phyloP scores from a whole-genome alignment of 352 stramenopile species.

The Plasmopara viticola region DNA sequence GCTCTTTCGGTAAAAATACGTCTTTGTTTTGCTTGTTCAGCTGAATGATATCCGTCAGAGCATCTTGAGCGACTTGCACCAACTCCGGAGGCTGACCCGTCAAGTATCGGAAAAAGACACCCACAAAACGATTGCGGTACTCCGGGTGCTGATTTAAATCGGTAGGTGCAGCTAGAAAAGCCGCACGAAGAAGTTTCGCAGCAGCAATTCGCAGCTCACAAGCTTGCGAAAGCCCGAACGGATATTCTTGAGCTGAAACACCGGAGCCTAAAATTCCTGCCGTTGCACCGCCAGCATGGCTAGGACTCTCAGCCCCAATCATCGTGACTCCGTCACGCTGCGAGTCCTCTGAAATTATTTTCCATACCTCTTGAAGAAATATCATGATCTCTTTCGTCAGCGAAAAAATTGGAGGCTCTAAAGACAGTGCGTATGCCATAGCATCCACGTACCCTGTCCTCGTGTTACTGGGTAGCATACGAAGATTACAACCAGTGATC shows the following conservation, averaged over 20 bases:
- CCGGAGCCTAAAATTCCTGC: slow-evolving; percentile 27
- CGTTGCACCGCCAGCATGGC: slow-evolving; percentile 16
- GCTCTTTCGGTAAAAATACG: slow-evolving; percentile 89
- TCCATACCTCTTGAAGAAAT: slow-evolving; percentile 85
- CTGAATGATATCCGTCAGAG: slow-evolving; percentile 75
- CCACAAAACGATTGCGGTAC: slow-evolving; percentile 79
- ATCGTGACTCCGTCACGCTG: slow-evolving; percentile 24
- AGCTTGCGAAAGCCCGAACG: slow-evolving; percentile 75
- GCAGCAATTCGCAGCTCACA: slow-evolving; percentile 83
- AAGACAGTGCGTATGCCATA: slow-evolving; percentile 70
- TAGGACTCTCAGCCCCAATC: slow-evolving; percentile 22
- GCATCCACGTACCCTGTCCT: slow-evolving; percentile 81
- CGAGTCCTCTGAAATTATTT: slow-evolving; percentile 70
- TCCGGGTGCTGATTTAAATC: slow-evolving; percentile 84
- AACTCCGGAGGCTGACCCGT: slow-evolving; percentile 80
- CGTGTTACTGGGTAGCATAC: slow-evolving; percentile 56
- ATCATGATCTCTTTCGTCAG: slow-evolving; percentile 81
- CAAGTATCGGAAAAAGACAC: slow-evolving; percentile 88
- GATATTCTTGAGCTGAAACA: slow-evolving; percentile 78
- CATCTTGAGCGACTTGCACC: slow-evolving; percentile 72
- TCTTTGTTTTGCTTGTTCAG: slow-evolving; percentile 86
- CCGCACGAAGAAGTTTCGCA: slow-evolving; percentile 81
- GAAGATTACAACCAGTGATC: slow-evolving; percentile 72
- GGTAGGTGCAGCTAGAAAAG: slow-evolving; percentile 74
- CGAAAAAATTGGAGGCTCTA: slow-evolving; percentile 74